These are phyloP conservation scores for Axilococcus clingmanii DNA, from an alignment of 139 green algal species.

Conservation along the genomic window DNA sequence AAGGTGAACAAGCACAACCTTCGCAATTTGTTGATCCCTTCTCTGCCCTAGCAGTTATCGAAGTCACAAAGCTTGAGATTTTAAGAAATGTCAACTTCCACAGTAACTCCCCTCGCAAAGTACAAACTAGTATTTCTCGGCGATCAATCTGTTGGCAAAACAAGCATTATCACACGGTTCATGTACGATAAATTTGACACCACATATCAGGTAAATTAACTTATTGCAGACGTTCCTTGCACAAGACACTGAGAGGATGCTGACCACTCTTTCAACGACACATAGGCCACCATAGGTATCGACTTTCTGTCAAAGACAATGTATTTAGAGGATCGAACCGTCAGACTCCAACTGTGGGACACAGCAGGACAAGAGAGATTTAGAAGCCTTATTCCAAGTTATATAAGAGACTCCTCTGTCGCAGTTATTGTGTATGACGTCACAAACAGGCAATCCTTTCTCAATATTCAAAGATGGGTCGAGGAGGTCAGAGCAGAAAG, in stretches of 20 bases:
- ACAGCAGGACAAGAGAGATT: conserved; percentile 98
- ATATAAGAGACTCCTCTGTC: conserved; percentile 97
- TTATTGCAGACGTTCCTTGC: not conserved
- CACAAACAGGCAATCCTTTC: conserved; percentile 88
- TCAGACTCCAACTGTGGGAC: conserved; percentile 98
- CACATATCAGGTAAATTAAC: conserved; percentile 83
- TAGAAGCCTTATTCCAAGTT: conserved; percentile 90
- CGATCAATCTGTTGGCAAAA: conserved; percentile 92
- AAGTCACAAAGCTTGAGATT: too few species aligned
- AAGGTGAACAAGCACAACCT: too few species aligned
- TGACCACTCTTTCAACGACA: not conserved
- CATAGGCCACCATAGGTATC: conserved; percentile 97
- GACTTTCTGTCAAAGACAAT: conserved; percentile 99
- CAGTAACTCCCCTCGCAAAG: conserved; percentile 81
- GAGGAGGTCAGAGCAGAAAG: conserved; percentile 94
- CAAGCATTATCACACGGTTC: conserved; percentile 97
- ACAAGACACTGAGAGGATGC: not conserved
- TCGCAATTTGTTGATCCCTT: too few species aligned
- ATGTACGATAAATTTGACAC: conserved; percentile 99
- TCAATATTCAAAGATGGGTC: conserved; percentile 94
- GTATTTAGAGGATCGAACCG: conserved; percentile 97
- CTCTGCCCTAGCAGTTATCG: too few species aligned
- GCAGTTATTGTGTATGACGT: conserved; percentile 99
- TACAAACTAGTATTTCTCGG: conserved; percentile 97
- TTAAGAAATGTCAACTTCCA: conserved; percentile 1